These are phyloP conservation scores for Lentinula sp. DNA, from an alignment of 768 basidiomycete species.

Conservation along the genomic window DNA sequence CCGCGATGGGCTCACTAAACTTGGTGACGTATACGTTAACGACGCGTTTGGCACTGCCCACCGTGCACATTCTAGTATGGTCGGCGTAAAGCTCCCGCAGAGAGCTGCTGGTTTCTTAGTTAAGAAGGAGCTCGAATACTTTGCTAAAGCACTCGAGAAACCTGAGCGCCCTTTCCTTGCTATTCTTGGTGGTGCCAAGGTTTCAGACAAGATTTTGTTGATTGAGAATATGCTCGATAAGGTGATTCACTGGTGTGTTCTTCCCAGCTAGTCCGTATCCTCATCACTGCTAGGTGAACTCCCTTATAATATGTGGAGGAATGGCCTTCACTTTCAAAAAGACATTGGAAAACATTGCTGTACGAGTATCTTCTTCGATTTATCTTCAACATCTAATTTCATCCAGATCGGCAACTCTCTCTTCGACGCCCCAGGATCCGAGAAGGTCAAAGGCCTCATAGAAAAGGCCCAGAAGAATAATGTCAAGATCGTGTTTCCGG, in stretches of 20 bases:
- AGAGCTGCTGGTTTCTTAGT: conserved; percentile 94
- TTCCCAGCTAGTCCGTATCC: not conserved
- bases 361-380: conserved; percentile 23
- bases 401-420: conserved; percentile 88
- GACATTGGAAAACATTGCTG: conserved; percentile 72
- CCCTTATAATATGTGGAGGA: conserved; percentile 93
- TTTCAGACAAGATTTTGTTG: conserved; percentile 97
- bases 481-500: conserved; percentile 92
- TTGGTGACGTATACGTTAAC: conserved; percentile 97
- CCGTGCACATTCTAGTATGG: conserved; percentile 98
- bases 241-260: conserved; percentile 32
- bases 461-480: conserved; percentile 90
- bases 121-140: conserved; percentile 98
- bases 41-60: conserved; percentile 99
- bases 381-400: conserved; percentile 2
- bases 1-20: conserved; percentile 79
- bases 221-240: conserved; percentile 99
- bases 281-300: conserved; percentile 62
- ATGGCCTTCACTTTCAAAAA: conserved; percentile 99
- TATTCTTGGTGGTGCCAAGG: conserved; percentile 97
- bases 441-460: conserved; percentile 77
- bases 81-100: conserved; percentile 88
- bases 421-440: conserved; percentile 83
- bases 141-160: conserved; percentile 93
- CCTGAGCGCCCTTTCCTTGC: conserved; percentile 96